Evolutionary conservation across 106 monocot genomes (phyloP), one percentile per base, ranked within the genome.

Genomic region (Vanilla planifolia): DNA sequence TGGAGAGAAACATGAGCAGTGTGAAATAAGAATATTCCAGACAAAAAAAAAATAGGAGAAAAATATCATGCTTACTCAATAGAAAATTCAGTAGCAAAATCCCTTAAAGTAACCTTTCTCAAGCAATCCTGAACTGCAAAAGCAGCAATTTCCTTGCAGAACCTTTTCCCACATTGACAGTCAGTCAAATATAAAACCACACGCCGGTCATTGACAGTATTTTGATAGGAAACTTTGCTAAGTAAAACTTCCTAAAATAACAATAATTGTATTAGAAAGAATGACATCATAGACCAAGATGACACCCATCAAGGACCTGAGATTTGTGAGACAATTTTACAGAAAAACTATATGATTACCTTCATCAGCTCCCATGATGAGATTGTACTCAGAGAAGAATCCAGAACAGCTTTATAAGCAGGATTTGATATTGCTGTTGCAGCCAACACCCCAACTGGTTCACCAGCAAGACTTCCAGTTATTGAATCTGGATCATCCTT

Each of bases 281-380:
- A 59, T 56, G 21, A 39, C 8, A 27, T 36, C 10, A 13, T 33
- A 59, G 30, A n/a, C n/a, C n/a, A n/a, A n/a, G n/a, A n/a, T n/a
- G n/a, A n/a, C n/a, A n/a, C n/a, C n/a, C n/a, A n/a, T n/a, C n/a
- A n/a, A n/a, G n/a, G n/a, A n/a, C n/a, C n/a, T n/a, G n/a, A n/a
- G n/a, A n/a, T n/a, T n/a, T n/a, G n/a, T n/a, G n/a, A 28, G 32
- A 36, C 24, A 26, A 51, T 33, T 53, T 53, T 16, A 53, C 28
- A 3, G 9, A 27, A 48, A 23, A 53, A 53, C 6, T 4, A 43
- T 23, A 17, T 34, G 51, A 33, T 21, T 69, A 88, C 96, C 87
- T 98, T 98, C 96, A 98, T 98, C 27, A 74, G 56, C 35, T 92
- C 91, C 96, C 96, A 98, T 33, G 96, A 91, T n/a, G 87, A 80